A percentile compares a stretch with the other conserved stretches of the same genome.
Evolutionary conservation across 257 asterid genomes (phyloP).

Genomic region (Paulownia fortunei): DNA sequence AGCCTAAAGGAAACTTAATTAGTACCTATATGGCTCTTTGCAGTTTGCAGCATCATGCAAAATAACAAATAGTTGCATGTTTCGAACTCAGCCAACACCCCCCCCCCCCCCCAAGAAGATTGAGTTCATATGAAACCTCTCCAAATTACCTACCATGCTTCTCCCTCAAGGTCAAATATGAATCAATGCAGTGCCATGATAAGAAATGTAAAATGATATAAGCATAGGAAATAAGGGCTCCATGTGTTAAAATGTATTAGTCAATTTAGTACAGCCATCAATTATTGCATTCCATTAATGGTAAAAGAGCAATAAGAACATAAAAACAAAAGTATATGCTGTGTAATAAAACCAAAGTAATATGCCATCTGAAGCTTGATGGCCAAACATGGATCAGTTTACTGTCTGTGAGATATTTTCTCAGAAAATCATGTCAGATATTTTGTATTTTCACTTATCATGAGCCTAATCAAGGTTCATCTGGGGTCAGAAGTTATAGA

Average conservation of each 20-base stretch:
- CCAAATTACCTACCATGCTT: not conserved
- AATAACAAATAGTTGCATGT: no score
- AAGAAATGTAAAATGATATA: not conserved
- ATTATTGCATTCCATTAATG: not conserved
- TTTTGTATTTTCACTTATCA: not conserved
- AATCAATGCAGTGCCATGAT: not conserved
- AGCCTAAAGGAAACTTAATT: no score
- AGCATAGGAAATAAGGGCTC: not conserved
- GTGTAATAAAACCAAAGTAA: not conserved
- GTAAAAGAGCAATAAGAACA: not conserved
- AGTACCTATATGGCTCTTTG: no score
- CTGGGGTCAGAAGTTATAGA: constrained; percentile 35
- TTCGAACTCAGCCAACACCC: no score
- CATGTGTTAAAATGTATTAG: no score
- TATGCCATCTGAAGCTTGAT: not conserved
- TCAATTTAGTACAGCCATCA: not conserved
- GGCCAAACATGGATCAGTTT: no score
- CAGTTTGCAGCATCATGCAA: no score
- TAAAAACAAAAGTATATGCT: not conserved
- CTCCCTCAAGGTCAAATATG: not conserved
- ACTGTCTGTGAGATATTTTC: not conserved
- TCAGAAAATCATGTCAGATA: not conserved
- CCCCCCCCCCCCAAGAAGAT: not conserved
- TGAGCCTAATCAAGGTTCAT: not conserved
- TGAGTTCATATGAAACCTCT: not conserved